Base-by-base conservation (phyloP, 768 basidiomycete genomes). In the Naganishia randhawae region DNA sequence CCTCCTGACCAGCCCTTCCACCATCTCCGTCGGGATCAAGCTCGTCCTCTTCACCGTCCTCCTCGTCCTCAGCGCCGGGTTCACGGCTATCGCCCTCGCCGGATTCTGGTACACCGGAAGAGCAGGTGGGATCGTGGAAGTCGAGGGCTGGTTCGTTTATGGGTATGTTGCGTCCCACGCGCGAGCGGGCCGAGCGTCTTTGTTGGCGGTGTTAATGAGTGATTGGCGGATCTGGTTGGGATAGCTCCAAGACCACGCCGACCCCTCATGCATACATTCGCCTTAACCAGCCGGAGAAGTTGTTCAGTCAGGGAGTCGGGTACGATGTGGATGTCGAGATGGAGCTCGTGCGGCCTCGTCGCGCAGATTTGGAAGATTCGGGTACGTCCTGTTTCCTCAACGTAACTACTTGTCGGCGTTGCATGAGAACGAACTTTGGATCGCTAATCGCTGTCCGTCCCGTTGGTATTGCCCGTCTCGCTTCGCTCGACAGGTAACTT, bases 241-340 rank as follows among this genome's bases (percentile, higher is more conserved):
- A 19, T 53, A 79, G 78, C 1, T 77, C 77, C 14, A 79, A 75
- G 51, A 57, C 39, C 0, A 71, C 73, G 63, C 69, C 75, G 33
- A 73, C 71, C 6, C 78, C 78, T 29, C 77, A 79, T 65, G 65
- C 73, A 2, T 63, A 73, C 11, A 70, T 79, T 14, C 69, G 68
- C 4, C 64, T 79, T 27, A 3, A 53, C 19, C 32, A 50, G 9
- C 69, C 72, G 3, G 33, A 69, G 13, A 71, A 73, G 10, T 63
- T 65, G 41, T 76, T 79, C 35, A 69, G 71, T 33, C 73, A 76
- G 31, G 78, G 77, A 66, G 52, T 79, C 67, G 57, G 72, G 50
- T 79, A 79, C 64, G 78, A 79, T 65, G 74, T 79, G 8, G 71
- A 76, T 50, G 72, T 79, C n/a, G 77, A 78, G 65, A 66, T 78